These are phyloP conservation scores for Fusarium stilboides DNA, from an alignment of 2,329 filamentous ascomycete species.

Conservation along the genomic window DNA sequence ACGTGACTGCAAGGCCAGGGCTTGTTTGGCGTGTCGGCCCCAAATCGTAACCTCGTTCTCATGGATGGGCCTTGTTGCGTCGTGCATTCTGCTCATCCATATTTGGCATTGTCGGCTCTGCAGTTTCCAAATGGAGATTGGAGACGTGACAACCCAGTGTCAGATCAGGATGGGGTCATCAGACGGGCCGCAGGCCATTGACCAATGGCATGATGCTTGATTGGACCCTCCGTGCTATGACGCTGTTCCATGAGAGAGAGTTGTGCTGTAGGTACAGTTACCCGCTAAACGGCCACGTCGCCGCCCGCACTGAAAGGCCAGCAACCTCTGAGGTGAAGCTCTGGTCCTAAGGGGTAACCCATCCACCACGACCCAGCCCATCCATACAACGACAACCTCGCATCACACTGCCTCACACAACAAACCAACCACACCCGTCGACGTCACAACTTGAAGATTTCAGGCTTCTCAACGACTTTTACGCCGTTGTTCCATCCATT, in stretches of 20 bases:
- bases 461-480: slow-evolving; percentile 34
- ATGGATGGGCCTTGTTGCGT: slow-evolving; percentile 33
- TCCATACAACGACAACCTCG: slow-evolving; percentile 35
- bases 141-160: slow-evolving; percentile 37
- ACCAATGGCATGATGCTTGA: slow-evolving; percentile 25
- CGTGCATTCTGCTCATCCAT: slow-evolving; percentile 31
- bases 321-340: slow-evolving; percentile 8
- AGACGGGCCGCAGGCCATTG: slow-evolving; percentile 35
- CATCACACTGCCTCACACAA: slow-evolving; percentile 34
- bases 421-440: slow-evolving; percentile 40
- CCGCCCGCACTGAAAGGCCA: slow-evolving; percentile 30
- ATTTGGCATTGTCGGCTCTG: slow-evolving; percentile 31
- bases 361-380: background rate
- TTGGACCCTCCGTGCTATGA: slow-evolving; percentile 38
- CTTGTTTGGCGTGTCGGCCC: slow-evolving; percentile 15
- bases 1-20: slow-evolving; percentile 30
- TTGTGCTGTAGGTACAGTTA: slow-evolving; percentile 12
- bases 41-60: slow-evolving; percentile 11
- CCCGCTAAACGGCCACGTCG: slow-evolving; percentile 48
- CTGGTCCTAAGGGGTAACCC: slow-evolving; percentile 11
- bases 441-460: slow-evolving; percentile 43
- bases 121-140: slow-evolving; percentile 40
- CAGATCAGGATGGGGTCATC: slow-evolving; percentile 37
- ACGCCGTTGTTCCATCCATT: slow-evolving; percentile 16
- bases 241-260: slow-evolving; percentile 24